Evolutionary conservation across 1,284 basidiomycete species (phyloP), one percentile per base, ranked within the genome.

Genomic region (Ganoderma boninense): DNA sequence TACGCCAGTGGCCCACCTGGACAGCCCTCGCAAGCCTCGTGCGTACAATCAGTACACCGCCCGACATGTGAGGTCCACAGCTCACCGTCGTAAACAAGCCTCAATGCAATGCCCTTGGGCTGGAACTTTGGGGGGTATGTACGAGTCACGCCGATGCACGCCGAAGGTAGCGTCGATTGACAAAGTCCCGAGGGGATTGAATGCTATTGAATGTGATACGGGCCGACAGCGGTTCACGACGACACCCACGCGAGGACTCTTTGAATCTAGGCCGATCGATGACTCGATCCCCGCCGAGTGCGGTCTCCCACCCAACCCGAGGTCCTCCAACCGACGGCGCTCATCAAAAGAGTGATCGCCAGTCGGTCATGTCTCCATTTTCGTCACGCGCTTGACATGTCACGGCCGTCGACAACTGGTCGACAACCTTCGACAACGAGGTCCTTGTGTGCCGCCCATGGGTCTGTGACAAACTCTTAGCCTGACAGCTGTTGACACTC

Each of bases 1-100:
- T 10, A 46, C 40, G 56, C 23, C 29, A 44, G 64, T n/a, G 40
- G 56, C 43, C 56, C 57, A 23, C 23, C 59, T 57, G 54, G 42
- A 59, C 26, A 35, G 64, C 29, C 38, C 20, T 23, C 66, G 23
- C 46, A 23, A 49, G 61, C 49, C 43, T 23, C 23, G 35, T 14
- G 56, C 23, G 10, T n/a, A 18, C 10, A 38, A 57, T 23, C 49
- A 62, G 57, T 46, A 62, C 61, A 69, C 59, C 62, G 49, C 43
- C 54, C 14, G 29, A 18, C 16, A 56, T 56, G 23, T 32, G 29
- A 56, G n/a, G 29, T 32, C 16, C 54, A 56, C 16, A 56, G 54
- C 54, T 14, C 26, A 13, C 16, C 54, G 32, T 56, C 26, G 54
- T 26, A 18, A 56, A 56, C 54, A 32, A 56, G 54, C 46, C 46